These are phyloP conservation scores for Sindora glabra DNA, from an alignment of 306 rosid genomes.

Conservation along the genomic window DNA sequence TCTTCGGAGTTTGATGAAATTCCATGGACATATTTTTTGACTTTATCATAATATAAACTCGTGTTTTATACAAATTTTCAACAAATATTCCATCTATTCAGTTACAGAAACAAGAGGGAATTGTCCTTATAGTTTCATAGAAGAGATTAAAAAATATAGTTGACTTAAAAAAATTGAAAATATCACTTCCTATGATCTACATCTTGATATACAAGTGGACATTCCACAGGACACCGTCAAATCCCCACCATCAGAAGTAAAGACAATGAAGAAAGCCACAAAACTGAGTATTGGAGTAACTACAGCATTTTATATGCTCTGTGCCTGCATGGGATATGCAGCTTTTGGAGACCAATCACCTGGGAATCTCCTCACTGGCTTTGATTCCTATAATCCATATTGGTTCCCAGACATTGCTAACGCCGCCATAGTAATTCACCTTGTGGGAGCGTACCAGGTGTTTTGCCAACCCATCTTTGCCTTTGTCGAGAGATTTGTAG, in stretches of 20 bases:
- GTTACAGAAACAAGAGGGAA: too few relatives aligned
- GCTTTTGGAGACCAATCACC: slow-evolving; percentile 78
- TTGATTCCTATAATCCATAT: slow-evolving; percentile 69
- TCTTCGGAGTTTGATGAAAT: too few relatives aligned
- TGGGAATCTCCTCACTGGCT: slow-evolving; percentile 80
- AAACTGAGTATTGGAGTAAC: slow-evolving; percentile 45
- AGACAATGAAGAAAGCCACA: slow-evolving; percentile 77
- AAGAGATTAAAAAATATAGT: too few relatives aligned
- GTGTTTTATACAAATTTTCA: too few relatives aligned
- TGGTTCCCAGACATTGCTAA: slow-evolving; percentile 85
- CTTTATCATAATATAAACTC: too few relatives aligned
- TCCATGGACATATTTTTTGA: too few relatives aligned
- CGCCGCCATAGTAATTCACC: slow-evolving; percentile 74
- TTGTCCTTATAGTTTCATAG: too few relatives aligned
- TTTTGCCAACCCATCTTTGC: slow-evolving; percentile 69
- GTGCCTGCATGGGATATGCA: slow-evolving; percentile 86
- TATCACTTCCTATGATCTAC: not conserved
- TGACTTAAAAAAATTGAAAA: not conserved
- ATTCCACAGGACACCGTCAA: slow-evolving; percentile 60
- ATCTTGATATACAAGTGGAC: not conserved
- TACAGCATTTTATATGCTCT: slow-evolving; percentile 57
- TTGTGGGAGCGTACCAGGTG: slow-evolving; percentile 86
- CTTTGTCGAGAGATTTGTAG: slow-evolving; percentile 46
- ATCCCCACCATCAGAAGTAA: slow-evolving; percentile 81
- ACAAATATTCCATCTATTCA: too few relatives aligned